These are phyloP conservation scores for Fomitopsis betulina DNA, from an alignment of 1,284 basidiomycete species.

Conservation along the genomic window DNA sequence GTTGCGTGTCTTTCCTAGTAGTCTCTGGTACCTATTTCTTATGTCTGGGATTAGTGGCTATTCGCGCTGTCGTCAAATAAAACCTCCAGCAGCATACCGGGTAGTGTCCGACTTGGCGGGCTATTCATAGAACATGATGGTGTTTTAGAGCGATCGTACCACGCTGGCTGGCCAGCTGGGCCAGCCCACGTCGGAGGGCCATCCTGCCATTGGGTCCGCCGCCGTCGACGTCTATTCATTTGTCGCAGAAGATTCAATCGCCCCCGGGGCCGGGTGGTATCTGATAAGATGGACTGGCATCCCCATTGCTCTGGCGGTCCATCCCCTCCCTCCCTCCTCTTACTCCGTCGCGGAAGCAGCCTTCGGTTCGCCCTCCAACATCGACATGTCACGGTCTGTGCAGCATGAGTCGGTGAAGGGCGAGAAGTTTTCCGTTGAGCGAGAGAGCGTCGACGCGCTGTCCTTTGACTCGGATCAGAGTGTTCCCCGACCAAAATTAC, in stretches of 20 bases:
- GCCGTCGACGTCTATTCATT: neutral
- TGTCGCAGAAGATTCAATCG: slow-evolving; percentile 6
- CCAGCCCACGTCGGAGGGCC: neutral
- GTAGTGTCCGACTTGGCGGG: neutral
- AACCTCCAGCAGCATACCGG: neutral
- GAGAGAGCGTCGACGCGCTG: slow-evolving; percentile 8
- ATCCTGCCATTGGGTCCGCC: neutral
- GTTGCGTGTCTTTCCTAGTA: neutral
- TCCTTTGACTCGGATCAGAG: slow-evolving; percentile 5
- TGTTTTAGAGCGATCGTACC: neutral
- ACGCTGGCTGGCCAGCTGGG: neutral
- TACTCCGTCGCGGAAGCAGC: neutral
- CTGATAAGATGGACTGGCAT: slow-evolving; percentile 28
- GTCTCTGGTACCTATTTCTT: neutral
- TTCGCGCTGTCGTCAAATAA: neutral
- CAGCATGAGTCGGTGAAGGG: slow-evolving; percentile 13
- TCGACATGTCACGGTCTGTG: neutral
- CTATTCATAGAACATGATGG: neutral
- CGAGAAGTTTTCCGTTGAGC: slow-evolving; percentile 10
- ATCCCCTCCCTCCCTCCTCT: slow-evolving; percentile 9
- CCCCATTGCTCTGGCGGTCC: slow-evolving; percentile 3
- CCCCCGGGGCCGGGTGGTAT: slow-evolving; percentile 10
- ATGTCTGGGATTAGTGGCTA: neutral
- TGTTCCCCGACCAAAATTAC: slow-evolving; percentile 15
- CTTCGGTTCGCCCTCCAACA: neutral